Evolutionary conservation across 208 protist genomes (phyloP).

Genomic region (Leptomonas pyrrhocoris): DNA sequence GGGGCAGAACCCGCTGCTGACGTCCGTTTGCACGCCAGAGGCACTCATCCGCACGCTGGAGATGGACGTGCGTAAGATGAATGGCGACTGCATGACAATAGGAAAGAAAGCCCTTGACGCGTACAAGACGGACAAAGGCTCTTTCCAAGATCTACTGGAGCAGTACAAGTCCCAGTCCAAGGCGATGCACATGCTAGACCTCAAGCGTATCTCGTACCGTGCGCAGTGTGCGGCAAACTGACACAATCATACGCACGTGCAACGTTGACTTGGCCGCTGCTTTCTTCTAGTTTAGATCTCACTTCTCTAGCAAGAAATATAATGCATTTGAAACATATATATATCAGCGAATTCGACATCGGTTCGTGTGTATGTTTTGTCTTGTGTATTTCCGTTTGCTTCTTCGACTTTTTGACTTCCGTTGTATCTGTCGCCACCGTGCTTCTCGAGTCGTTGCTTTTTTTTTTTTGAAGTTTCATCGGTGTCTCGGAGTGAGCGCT

Average conservation of each 20-base stretch:
- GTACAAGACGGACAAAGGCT: conserved; percentile 43
- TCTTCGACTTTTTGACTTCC: too few species aligned
- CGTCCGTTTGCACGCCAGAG: conserved; percentile 62
- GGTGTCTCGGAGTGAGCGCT: too few species aligned
- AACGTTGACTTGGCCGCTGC: too few species aligned
- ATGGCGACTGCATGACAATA: conserved; percentile 34
- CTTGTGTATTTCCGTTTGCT: too few species aligned
- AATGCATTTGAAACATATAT: too few species aligned
- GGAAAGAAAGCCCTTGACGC: conserved; percentile 44
- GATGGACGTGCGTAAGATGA: conserved; percentile 55
- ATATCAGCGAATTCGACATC: too few species aligned
- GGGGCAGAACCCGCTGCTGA: conserved; percentile 45
- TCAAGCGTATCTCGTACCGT: conserved; percentile 66
- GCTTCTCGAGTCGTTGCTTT: too few species aligned
- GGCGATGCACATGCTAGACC: conserved; percentile 67
- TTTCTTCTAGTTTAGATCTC: too few species aligned
- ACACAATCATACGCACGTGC: neutral
- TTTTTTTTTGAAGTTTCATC: too few species aligned
- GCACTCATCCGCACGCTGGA: conserved; percentile 72
- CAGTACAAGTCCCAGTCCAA: conserved; percentile 63
- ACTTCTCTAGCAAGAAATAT: too few species aligned
- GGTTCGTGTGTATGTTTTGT: too few species aligned
- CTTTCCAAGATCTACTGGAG: conserved; percentile 60
- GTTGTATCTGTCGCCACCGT: too few species aligned
- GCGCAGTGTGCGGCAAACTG: conserved; percentile 29